These are phyloP conservation scores for Sphaceloma murrayae DNA, from an alignment of 2,329 filamentous ascomycete genomes.

Conservation along the genomic window DNA sequence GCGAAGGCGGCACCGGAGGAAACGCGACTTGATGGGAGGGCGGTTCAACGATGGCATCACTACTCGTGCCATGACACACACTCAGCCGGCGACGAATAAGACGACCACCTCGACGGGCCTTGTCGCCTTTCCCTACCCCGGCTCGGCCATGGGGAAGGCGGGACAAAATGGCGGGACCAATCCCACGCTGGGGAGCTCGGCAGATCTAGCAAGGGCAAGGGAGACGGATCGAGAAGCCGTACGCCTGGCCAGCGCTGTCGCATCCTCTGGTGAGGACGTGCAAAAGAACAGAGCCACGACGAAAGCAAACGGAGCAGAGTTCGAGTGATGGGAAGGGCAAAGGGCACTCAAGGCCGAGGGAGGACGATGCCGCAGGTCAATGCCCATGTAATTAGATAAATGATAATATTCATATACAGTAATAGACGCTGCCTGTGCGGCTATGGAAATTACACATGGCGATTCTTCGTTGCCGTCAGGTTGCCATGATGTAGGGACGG, in stretches of 20 bases:
- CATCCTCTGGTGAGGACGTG: conserved; percentile 3
- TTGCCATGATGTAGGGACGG: too few species aligned
- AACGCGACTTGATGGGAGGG: conserved; percentile 43
- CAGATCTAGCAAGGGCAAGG: conserved; percentile 16
- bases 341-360: too few species aligned
- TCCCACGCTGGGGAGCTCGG: conserved; percentile 8
- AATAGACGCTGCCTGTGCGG: too few species aligned
- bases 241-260: background rate
- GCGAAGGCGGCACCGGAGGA: conserved; percentile 63
- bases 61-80: conserved; percentile 19
- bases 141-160: background rate
- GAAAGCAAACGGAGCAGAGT: background rate
- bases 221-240: conserved; percentile 15
- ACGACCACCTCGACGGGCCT: conserved; percentile 9
- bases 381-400: too few species aligned
- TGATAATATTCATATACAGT: too few species aligned
- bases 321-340: conserved; percentile 2
- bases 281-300: background rate
- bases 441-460: too few species aligned
- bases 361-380: too few species aligned
- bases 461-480: too few species aligned
- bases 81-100: conserved; percentile 1
- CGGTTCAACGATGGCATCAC: conserved; percentile 33
- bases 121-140: conserved; percentile 5
- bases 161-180: background rate